Conservation (phyloP, 2,329 filamentous ascomycete genomes). For the Trichoderma breve region DNA sequence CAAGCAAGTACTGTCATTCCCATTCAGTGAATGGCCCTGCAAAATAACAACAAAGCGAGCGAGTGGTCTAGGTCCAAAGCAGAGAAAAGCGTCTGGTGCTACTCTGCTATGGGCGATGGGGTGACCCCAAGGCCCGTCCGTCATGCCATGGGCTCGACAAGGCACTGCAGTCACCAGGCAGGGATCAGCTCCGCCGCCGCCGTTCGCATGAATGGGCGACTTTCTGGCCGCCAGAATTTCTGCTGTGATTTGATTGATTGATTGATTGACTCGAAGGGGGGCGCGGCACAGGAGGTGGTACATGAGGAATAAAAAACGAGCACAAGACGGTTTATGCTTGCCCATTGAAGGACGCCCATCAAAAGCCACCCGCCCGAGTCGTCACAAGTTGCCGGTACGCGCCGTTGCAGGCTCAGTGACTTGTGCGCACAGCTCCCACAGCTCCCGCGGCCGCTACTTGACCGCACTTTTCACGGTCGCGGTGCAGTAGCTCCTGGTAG, state of each 20-base stretch:
- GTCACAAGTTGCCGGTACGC: background rate
- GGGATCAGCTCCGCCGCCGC: slow-evolving; percentile 19
- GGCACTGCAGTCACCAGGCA: slow-evolving; percentile 1
- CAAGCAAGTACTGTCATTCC: background rate
- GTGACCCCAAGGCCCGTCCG: slow-evolving; percentile 4
- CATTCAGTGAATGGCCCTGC: background rate
- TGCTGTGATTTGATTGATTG: background rate
- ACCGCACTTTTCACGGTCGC: background rate
- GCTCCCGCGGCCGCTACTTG: background rate
- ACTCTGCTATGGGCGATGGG: background rate
- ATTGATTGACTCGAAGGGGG: background rate
- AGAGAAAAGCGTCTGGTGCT: background rate
- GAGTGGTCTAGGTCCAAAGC: background rate
- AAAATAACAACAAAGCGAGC: background rate
- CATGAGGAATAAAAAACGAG: background rate
- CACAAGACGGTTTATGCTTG: background rate
- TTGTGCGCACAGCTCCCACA: background rate
- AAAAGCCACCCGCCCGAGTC: background rate
- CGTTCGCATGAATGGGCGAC: slow-evolving; percentile 19
- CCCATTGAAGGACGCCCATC: background rate
- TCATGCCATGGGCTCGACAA: slow-evolving; percentile 17
- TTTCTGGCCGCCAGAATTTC: background rate
- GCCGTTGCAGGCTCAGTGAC: background rate
- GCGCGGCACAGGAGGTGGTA: background rate
- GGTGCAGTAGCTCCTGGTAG: slow-evolving; percentile 15